phyloP scores from a whole-genome alignment of 2,329 filamentous ascomycete genomes.

The Alternaria triticimaculans region DNA sequence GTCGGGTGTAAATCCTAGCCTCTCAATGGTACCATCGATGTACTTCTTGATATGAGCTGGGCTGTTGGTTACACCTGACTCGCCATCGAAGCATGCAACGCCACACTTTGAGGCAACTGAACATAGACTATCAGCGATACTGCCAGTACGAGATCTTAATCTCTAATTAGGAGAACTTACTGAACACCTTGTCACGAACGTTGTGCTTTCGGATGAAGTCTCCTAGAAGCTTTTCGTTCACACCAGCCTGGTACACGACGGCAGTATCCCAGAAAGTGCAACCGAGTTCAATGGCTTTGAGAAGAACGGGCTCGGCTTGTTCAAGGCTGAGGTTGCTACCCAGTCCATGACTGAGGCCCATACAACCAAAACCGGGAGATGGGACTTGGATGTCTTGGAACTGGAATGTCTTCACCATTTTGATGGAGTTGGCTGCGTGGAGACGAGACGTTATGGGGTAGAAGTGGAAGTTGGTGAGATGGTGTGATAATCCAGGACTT shows the following conservation, averaged over 20 bases:
- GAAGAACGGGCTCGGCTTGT: constrained; percentile 57
- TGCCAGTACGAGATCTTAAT: not conserved
- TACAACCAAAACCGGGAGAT: constrained; percentile 62
- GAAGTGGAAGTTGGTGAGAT: not conserved
- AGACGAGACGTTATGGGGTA: not conserved
- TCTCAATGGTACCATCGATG: constrained; percentile 47
- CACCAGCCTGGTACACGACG: constrained; percentile 29
- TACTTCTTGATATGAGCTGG: constrained; percentile 49
- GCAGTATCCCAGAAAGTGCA: constrained; percentile 60
- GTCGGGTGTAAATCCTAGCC: constrained; percentile 49
- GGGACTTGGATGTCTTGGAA: constrained; percentile 50
- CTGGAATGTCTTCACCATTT: constrained; percentile 29
- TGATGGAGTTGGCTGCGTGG: not conserved
- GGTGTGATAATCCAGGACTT: not conserved
- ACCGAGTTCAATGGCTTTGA: constrained; percentile 58
- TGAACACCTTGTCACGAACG: constrained; percentile 32
- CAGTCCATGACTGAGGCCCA: constrained; percentile 58
- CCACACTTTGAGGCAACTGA: constrained; percentile 35
- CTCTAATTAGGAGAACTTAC: not conserved
- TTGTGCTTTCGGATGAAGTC: constrained; percentile 37
- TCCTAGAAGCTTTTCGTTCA: constrained; percentile 38
- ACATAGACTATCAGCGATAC: not conserved
- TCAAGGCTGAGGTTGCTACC: constrained; percentile 50
- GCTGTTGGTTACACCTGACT: constrained; percentile 48
- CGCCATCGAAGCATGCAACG: constrained; percentile 40